Conservation (phyloP, 106 monocot species). For the Vanilla planifolia region DNA sequence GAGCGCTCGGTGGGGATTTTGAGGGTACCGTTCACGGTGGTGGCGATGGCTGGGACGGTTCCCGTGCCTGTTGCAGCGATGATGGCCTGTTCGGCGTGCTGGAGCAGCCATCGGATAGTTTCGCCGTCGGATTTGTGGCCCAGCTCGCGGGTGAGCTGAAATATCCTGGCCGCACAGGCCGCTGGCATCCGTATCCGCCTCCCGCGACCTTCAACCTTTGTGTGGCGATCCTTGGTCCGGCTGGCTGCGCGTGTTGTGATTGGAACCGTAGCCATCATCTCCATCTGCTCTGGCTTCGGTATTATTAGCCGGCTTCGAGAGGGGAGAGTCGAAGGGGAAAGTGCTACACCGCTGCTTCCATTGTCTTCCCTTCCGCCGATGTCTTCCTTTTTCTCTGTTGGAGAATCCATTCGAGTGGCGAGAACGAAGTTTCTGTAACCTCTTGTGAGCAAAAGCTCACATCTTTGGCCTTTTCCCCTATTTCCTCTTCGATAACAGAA, state of each 20-base stretch:
- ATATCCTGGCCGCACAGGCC: slow-evolving; percentile 31
- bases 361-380: background rate
- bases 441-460: background rate
- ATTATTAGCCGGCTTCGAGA: slow-evolving; percentile 15
- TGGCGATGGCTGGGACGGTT: slow-evolving; percentile 28
- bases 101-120: slow-evolving; percentile 28
- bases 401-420: background rate
- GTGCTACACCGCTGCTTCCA: background rate
- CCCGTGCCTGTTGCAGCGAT: slow-evolving; percentile 30
- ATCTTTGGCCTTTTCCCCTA: background rate
- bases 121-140: slow-evolving; percentile 33
- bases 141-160: slow-evolving; percentile 33
- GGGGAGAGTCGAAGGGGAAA: no score
- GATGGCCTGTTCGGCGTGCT: slow-evolving; percentile 35
- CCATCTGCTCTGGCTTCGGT: slow-evolving; percentile 22
- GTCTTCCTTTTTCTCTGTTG: background rate
- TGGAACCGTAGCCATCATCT: slow-evolving; percentile 4
- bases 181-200: slow-evolving; percentile 36
- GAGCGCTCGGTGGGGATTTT: slow-evolving; percentile 26
- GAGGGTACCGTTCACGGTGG: slow-evolving; percentile 23
- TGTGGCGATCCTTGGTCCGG: slow-evolving; percentile 30
- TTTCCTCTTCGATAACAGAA: background rate
- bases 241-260: slow-evolving; percentile 5
- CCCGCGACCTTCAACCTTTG: slow-evolving; percentile 32
- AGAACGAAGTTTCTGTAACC: no score